Conservation (phyloP, 805 yeast genomes). For the Vanderwaltozyma tropicalis region DNA sequence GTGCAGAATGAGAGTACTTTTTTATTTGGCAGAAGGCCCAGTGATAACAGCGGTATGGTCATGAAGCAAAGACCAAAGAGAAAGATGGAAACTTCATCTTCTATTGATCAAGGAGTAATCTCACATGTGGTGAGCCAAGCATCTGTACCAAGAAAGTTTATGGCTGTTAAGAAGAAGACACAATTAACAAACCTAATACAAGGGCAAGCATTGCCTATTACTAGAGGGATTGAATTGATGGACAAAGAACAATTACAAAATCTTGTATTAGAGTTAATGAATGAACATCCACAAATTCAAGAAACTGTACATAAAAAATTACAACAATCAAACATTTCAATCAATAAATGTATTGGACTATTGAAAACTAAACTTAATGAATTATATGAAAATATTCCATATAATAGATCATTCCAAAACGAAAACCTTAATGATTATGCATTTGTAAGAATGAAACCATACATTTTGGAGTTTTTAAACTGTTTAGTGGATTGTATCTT, state of each 20-base stretch:
- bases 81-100: neutral
- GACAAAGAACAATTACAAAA: conserved; percentile 20
- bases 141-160: neutral
- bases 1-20: conserved; percentile 2
- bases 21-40: neutral
- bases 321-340: conserved; percentile 11
- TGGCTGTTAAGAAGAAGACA: conserved; percentile 12
- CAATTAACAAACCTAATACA: conserved; percentile 11
- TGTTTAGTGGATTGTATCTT: conserved; percentile 26
- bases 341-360: conserved; percentile 15
- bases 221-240: conserved; percentile 27
- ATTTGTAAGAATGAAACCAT: conserved; percentile 27
- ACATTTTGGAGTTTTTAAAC: conserved; percentile 25
- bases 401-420: conserved; percentile 13
- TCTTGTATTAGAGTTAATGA: conserved; percentile 15
- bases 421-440: conserved; percentile 24
- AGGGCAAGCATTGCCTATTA: conserved; percentile 25
- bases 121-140: too few relatives aligned
- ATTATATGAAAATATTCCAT: conserved; percentile 22
- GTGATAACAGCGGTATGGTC: neutral
- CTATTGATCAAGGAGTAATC: neutral
- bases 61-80: conserved; percentile 1
- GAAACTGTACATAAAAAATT: conserved; percentile 10
- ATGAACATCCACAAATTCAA: conserved; percentile 20
- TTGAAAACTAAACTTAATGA: conserved; percentile 17